These are phyloP conservation scores for Vinca minor DNA, from an alignment of 257 asterid genomes.

Conservation along the genomic window DNA sequence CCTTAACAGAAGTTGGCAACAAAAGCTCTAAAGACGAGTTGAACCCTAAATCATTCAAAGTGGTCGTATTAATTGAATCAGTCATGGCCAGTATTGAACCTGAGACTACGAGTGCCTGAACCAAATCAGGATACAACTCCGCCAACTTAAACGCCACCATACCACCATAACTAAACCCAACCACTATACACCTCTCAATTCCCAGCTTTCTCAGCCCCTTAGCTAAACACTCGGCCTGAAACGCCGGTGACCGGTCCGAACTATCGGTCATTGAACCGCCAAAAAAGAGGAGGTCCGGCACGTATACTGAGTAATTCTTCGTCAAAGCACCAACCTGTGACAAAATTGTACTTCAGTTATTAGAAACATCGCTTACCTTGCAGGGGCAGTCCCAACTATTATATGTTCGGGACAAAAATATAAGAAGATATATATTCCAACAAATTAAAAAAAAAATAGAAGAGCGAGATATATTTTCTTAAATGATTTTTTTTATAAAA, in stretches of 20 bases:
- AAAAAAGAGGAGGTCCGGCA: slow-evolving; percentile 85
- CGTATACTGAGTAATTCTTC: slow-evolving; percentile 58
- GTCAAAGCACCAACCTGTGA: slow-evolving; percentile 59
- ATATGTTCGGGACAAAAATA: too few relatives aligned
- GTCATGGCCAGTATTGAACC: slow-evolving; percentile 83
- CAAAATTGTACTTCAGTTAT: too few relatives aligned
- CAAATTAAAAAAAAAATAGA: too few relatives aligned
- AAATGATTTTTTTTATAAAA: too few relatives aligned
- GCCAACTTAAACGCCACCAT: slow-evolving; percentile 97
- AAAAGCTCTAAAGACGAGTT: slow-evolving; percentile 65
- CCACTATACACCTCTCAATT: slow-evolving; percentile 54
- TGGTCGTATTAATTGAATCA: slow-evolving; percentile 44
- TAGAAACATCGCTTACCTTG: too few relatives aligned
- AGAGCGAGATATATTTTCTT: too few relatives aligned
- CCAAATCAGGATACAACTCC: slow-evolving; percentile 56
- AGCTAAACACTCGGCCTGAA: slow-evolving; percentile 67
- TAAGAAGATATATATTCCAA: too few relatives aligned
- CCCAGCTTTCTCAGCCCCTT: slow-evolving; percentile 59
- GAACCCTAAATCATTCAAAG: slow-evolving; percentile 57
- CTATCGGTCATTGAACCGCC: slow-evolving; percentile 65
- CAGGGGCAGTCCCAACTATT: too few relatives aligned
- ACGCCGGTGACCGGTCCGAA: slow-evolving; percentile 57
- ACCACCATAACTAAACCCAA: slow-evolving; percentile 93
- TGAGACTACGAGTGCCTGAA: slow-evolving; percentile 54
- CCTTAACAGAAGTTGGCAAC: slow-evolving; percentile 63